Percentiles rank a stretch among this genome's conserved stretches.
Evolutionary conservation across 1,284 basidiomycete genomes (phyloP).

Genomic region (Moesziomyces parantarcticus): DNA sequence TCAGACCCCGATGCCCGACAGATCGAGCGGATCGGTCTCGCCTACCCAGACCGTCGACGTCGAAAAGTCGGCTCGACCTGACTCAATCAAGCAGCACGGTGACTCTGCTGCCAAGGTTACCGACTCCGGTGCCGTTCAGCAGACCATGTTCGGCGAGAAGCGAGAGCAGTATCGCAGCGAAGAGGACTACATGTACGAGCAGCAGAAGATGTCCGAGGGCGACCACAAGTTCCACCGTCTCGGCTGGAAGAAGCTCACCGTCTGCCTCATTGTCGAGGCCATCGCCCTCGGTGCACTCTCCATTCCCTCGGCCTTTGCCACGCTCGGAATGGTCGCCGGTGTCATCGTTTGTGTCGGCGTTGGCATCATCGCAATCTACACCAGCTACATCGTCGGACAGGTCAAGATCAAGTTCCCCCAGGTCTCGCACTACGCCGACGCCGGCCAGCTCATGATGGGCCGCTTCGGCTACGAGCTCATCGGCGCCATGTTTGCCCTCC

Average conservation of each 20-base stretch:
- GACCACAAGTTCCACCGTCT: slow-evolving; percentile 57
- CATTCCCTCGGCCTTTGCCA: slow-evolving; percentile 53
- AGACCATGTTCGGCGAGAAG: slow-evolving; percentile 53
- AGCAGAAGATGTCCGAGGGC: slow-evolving; percentile 43
- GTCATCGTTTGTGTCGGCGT: slow-evolving; percentile 50
- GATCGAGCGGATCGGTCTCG: slow-evolving; percentile 29
- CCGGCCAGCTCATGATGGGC: slow-evolving; percentile 53
- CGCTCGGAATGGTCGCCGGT: slow-evolving; percentile 59
- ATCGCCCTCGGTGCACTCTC: slow-evolving; percentile 59
- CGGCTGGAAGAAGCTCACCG: slow-evolving; percentile 56
- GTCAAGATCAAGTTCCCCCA: slow-evolving; percentile 55
- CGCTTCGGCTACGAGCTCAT: slow-evolving; percentile 51
- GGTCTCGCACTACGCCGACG: slow-evolving; percentile 54
- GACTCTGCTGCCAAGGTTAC: slow-evolving; percentile 7
- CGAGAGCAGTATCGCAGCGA: slow-evolving; percentile 50
- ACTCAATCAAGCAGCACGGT: slow-evolving; percentile 22
- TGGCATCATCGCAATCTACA: slow-evolving; percentile 59
- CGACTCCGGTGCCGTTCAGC: slow-evolving; percentile 2
- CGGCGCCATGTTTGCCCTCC: slow-evolving; percentile 54
- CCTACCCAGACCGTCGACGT: slow-evolving; percentile 33
- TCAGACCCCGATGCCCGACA: slow-evolving; percentile 18
- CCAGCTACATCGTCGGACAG: slow-evolving; percentile 51
- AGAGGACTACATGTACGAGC: slow-evolving; percentile 53
- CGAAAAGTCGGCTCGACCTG: slow-evolving; percentile 24
- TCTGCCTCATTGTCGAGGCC: slow-evolving; percentile 62